Conservation (phyloP, 495 filamentous ascomycete genomes). For the Cladorrhinum samala region DNA sequence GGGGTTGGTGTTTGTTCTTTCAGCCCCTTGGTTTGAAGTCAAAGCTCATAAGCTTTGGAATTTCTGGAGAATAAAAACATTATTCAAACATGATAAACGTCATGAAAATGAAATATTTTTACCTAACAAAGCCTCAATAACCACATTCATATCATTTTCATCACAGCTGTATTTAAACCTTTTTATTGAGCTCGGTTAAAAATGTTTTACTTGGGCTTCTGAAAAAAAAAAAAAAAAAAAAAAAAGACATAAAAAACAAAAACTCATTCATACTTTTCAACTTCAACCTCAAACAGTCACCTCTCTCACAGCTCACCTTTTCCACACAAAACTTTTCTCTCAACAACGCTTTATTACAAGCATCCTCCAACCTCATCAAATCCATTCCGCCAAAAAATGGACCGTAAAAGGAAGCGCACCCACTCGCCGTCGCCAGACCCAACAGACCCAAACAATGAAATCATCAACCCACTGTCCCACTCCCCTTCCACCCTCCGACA, state of each 20-base stretch:
- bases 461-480: constrained; percentile 45
- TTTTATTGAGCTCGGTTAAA: too few relatives aligned
- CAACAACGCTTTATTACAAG: neutral
- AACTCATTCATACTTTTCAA: neutral
- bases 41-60: too few relatives aligned
- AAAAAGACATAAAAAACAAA: neutral
- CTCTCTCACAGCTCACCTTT: neutral
- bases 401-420: neutral
- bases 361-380: neutral
- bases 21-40: too few relatives aligned
- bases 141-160: too few relatives aligned
- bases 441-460: constrained; percentile 12
- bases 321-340: neutral
- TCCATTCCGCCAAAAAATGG: neutral
- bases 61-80: too few relatives aligned
- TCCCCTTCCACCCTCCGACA: constrained; percentile 34
- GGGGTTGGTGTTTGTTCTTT: too few relatives aligned
- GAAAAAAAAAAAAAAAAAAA: too few relatives aligned
- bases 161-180: too few relatives aligned
- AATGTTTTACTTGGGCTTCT: too few relatives aligned
- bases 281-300: neutral
- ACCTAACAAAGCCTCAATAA: too few relatives aligned
- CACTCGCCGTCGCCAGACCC: neutral
- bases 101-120: too few relatives aligned
- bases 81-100: too few relatives aligned